These are phyloP conservation scores for Rosa chinensis DNA, from an alignment of 306 rosid species.

Conservation along the genomic window DNA sequence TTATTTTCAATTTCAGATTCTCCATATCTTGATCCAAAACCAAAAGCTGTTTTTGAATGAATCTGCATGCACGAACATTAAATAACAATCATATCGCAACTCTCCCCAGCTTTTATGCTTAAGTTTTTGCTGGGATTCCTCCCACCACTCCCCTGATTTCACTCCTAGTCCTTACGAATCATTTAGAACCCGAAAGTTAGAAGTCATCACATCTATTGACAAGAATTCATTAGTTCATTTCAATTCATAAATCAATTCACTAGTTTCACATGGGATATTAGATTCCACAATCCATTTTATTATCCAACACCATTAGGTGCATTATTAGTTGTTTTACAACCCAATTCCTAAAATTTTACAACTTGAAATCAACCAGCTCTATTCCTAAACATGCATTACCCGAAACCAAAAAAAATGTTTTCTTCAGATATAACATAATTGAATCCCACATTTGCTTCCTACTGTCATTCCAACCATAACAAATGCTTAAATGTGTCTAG, in stretches of 20 bases:
- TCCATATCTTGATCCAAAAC: no score
- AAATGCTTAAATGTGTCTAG: background rate
- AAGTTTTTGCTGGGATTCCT: no score
- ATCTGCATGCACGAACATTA: constrained; percentile 30
- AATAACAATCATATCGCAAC: background rate
- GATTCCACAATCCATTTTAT: background rate
- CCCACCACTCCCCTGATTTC: background rate
- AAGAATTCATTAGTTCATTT: background rate
- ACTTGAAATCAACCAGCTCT: background rate
- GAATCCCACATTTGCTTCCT: background rate
- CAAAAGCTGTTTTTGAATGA: no score
- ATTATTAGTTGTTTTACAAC: no score
- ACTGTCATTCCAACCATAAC: background rate
- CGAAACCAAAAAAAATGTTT: no score
- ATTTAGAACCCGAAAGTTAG: background rate
- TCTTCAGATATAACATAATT: no score
- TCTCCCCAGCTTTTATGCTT: background rate
- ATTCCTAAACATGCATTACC: no score
- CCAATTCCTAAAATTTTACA: background rate
- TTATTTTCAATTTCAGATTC: no score
- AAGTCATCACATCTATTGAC: background rate
- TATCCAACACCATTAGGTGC: background rate
- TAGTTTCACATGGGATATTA: no score
- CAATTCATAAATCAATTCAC: no score
- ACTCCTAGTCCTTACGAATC: background rate